Conservation (phyloP, 1,284 basidiomycete genomes). For the Pseudozyma sp. region DNA sequence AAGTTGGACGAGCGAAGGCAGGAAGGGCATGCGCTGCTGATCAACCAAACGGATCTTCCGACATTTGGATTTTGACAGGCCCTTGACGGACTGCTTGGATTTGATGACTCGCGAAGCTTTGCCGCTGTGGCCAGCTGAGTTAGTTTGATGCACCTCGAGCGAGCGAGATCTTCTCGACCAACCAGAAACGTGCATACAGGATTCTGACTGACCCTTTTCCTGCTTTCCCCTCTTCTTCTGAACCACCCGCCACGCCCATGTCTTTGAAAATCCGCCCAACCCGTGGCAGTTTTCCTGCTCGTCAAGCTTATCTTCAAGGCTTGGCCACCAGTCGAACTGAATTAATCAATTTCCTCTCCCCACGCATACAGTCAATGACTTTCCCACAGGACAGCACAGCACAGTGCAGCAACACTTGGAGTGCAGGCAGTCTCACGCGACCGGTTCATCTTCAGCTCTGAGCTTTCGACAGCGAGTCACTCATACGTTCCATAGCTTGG, state of each 20-base stretch:
- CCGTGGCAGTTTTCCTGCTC: neutral
- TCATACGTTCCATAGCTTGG: too few relatives aligned
- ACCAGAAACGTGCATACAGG: constrained; percentile 19
- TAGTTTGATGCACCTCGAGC: too few relatives aligned
- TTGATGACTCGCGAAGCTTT: neutral
- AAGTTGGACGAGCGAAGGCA: neutral
- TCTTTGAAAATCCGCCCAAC: neutral
- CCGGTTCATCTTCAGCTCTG: too few relatives aligned
- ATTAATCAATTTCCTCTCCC: neutral
- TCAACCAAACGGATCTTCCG: neutral
- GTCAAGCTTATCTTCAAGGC: constrained; percentile 3
- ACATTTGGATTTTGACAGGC: neutral
- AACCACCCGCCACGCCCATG: constrained; percentile 10
- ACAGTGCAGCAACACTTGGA: too few relatives aligned
- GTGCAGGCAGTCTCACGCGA: too few relatives aligned
- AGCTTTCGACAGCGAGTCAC: too few relatives aligned
- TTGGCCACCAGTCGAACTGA: constrained; percentile 1
- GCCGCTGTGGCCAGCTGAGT: neutral
- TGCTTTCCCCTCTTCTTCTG: constrained; percentile 5
- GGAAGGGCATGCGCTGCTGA: neutral
- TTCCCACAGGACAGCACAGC: too few relatives aligned
- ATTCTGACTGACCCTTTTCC: neutral
- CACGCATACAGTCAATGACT: neutral
- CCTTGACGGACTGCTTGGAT: too few relatives aligned
- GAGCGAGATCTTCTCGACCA: constrained; percentile 24